Evolutionary conservation across 2,329 filamentous ascomycete species (phyloP), one percentile per base, ranked within the genome.

Genomic region (Diaporthe eres): DNA sequence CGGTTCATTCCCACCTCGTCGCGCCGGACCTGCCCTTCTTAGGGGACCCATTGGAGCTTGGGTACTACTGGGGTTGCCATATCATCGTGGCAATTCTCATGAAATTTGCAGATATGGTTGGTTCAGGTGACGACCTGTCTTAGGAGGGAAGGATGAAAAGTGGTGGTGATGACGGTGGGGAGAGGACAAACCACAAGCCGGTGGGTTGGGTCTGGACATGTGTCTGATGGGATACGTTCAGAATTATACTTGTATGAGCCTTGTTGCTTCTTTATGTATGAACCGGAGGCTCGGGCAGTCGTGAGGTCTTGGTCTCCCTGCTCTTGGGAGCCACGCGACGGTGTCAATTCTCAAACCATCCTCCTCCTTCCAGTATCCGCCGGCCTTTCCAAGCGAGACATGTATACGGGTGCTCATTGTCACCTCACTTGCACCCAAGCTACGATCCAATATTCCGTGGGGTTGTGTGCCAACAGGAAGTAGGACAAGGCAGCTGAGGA

Each of bases 181-280:
- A 3, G 22, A 42, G 25, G 28, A 22, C 34, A 17, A 17, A 22
- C 34, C 47, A 25, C 34, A 19, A 25, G 31, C 10, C 13, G 31
- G 19, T 44, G 34, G 31, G 49, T 53, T 19, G 44, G n/a, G 39
- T 13, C 58, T 55, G 58, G 47, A 57, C 25, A 47, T 47, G 25
- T 47, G 42, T 39, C 58, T 47, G n/a, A 53, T n/a, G 37, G 65
- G 37, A 55, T 55, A 15, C 25, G 34, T 28, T 70, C 65, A 55
- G n/a, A 70, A 39, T 13, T 22, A 28, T 28, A 28, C 49, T 55
- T 31, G 22, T 42, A 70, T 55, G 34, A 55, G 49, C n/a, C 65
- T 31, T 55, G 17, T 55, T 7, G 22, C n/a, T 55, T 53, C 34
- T 28, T 42, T 9, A 7, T 55, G 34, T 51, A 39, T 28, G 19